Evolutionary conservation across 2,329 filamentous ascomycete species (phyloP).

Genomic region (Penicillium sclerotigenum): DNA sequence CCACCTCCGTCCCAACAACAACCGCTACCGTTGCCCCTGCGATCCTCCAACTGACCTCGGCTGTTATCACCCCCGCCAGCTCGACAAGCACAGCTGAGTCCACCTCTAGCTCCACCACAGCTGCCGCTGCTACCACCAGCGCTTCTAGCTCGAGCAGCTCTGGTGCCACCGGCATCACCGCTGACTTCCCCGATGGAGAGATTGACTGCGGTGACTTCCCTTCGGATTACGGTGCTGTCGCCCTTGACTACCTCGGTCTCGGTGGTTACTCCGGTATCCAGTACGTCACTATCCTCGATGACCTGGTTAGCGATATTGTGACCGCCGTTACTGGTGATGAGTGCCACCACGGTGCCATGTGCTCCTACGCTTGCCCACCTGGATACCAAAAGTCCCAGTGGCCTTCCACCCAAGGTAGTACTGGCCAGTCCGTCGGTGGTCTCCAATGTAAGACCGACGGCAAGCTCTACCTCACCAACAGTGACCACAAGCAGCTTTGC

Average conservation of each 20-base stretch:
- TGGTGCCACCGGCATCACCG: constrained; percentile 55
- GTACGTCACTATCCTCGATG: constrained; percentile 51
- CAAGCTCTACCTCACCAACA: constrained; percentile 74
- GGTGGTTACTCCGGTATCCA: constrained; percentile 81
- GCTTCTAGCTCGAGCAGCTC: constrained; percentile 28
- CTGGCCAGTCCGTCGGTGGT: constrained; percentile 83
- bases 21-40: constrained; percentile 36
- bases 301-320: constrained; percentile 63
- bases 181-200: constrained; percentile 71
- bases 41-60: constrained; percentile 53
- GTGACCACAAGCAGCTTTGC: constrained; percentile 67
- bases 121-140: constrained; percentile 16
- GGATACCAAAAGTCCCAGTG: constrained; percentile 94
- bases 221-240: constrained; percentile 72
- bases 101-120: constrained; percentile 20
- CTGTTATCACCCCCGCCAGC: constrained; percentile 33
- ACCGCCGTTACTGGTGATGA: constrained; percentile 59
- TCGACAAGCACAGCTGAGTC: constrained; percentile 19
- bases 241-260: constrained; percentile 65
- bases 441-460: constrained; percentile 71
- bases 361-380: constrained; percentile 88
- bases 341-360: constrained; percentile 67
- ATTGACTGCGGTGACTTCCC: constrained; percentile 73
- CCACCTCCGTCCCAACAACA: constrained; percentile 29
- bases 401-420: constrained; percentile 72